Evolutionary conservation across 192 early-diverging fungal species (phyloP).

Genomic region (Entomortierella beljakovae): DNA sequence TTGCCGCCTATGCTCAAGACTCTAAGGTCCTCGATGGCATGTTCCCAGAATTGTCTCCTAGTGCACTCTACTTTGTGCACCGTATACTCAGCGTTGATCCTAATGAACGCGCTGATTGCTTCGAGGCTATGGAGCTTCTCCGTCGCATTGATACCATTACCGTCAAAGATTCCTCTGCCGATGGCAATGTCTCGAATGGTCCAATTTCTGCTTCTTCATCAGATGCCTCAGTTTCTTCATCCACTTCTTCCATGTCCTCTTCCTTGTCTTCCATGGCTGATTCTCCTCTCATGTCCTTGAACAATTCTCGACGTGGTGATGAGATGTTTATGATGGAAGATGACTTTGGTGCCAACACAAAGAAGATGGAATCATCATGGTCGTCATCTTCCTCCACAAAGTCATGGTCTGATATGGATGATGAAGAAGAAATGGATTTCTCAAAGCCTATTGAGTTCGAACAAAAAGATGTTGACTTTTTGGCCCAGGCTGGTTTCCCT

Average conservation of each 20-base stretch:
- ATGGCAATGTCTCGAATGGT: constrained; percentile 4
- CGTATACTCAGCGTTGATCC: constrained; percentile 59
- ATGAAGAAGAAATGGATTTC: constrained; percentile 54
- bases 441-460: constrained; percentile 37
- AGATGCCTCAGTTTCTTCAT: constrained; percentile 6
- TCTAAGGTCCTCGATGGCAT: constrained; percentile 63
- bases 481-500: constrained; percentile 21
- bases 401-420: constrained; percentile 52
- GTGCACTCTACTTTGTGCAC: constrained; percentile 56
- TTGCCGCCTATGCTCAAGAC: constrained; percentile 62
- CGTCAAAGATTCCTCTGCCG: constrained; percentile 23
- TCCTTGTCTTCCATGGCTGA: constrained; percentile 27
- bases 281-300: constrained; percentile 22
- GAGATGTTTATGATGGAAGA: constrained; percentile 52
- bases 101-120: constrained; percentile 54
- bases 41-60: constrained; percentile 64
- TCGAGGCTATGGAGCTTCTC: constrained; percentile 48
- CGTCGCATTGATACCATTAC: constrained; percentile 37
- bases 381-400: constrained; percentile 27
- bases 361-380: constrained; percentile 16
- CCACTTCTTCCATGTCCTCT: constrained; percentile 5
- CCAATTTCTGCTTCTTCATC: constrained; percentile 1
- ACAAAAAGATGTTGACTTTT: constrained; percentile 7
- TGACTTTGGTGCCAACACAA: constrained; percentile 20
- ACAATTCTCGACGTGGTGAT: constrained; percentile 2